A percentile compares a stretch with the other conserved stretches of the same genome.
These are phyloP conservation scores for Tolypocladium paradoxum DNA, from an alignment of 2,329 filamentous ascomycete genomes.

Conservation along the genomic window DNA sequence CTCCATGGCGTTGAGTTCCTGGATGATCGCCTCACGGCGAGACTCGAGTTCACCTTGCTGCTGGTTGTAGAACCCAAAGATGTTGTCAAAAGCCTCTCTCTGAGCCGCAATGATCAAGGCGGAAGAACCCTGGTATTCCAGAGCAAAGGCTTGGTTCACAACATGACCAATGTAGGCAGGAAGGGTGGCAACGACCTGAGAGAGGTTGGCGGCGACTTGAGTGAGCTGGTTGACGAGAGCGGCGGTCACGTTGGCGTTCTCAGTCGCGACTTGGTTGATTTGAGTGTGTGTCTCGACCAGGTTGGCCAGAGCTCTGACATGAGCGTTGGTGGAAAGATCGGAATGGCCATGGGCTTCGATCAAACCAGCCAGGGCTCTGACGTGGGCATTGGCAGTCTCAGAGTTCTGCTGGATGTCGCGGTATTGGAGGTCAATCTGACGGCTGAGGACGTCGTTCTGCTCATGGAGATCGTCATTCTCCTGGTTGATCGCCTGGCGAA, in stretches of 20 bases:
- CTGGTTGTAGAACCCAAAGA: slow-evolving; percentile 3
- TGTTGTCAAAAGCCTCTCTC: not conserved
- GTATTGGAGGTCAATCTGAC: slow-evolving; percentile 16
- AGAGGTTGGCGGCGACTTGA: not conserved
- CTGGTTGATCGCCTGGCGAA: not conserved
- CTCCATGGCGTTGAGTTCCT: not conserved
- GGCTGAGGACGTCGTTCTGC: slow-evolving; percentile 15
- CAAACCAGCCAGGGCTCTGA: slow-evolving; percentile 9
- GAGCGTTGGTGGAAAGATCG: slow-evolving; percentile 2
- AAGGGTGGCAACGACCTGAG: not conserved
- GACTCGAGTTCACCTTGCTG: slow-evolving; percentile 9
- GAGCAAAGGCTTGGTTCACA: slow-evolving; percentile 10
- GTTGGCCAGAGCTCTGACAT: slow-evolving; percentile 2
- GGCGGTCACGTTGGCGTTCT: slow-evolving; percentile 10
- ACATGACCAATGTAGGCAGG: slow-evolving; percentile 11
- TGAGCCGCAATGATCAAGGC: not conserved
- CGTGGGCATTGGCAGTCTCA: slow-evolving; percentile 6
- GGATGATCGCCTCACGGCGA: not conserved
- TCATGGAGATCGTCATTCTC: slow-evolving; percentile 9
- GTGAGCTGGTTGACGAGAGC: not conserved
- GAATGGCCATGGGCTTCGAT: slow-evolving; percentile 8
- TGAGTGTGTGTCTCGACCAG: not conserved
- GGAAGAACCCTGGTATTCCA: slow-evolving; percentile 1
- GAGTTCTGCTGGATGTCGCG: slow-evolving; percentile 9
- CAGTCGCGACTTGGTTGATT: slow-evolving; percentile 1